phyloP scores from a whole-genome alignment of 2,329 filamentous ascomycete genomes.

The Rasamsonia emersonii region DNA sequence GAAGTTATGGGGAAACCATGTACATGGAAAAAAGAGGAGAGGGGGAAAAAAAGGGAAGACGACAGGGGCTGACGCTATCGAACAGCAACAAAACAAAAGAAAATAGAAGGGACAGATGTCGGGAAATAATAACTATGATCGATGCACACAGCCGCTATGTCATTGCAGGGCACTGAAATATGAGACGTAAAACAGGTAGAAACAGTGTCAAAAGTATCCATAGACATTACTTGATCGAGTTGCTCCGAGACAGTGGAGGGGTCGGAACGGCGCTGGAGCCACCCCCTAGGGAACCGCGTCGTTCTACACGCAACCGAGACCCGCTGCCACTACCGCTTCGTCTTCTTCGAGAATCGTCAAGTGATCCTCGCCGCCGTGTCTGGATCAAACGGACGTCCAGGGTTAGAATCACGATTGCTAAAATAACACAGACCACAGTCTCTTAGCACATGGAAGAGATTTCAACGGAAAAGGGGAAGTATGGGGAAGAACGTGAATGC shows the following conservation, averaged over 20 bases:
- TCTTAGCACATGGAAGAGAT: conserved; percentile 34
- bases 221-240: conserved; percentile 30
- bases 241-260: conserved; percentile 32
- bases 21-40: conserved; percentile 29
- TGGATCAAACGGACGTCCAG: conserved; percentile 37
- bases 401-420: conserved; percentile 41
- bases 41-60: conserved; percentile 14
- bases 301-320: conserved; percentile 29
- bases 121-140: conserved; percentile 20
- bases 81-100: conserved; percentile 6
- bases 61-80: conserved; percentile 7
- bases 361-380: conserved; percentile 37
- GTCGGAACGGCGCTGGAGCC: conserved; percentile 26
- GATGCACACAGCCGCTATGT: conserved; percentile 31
- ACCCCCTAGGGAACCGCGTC: conserved; percentile 29
- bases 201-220: conserved; percentile 8
- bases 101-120: conserved; percentile 1
- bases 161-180: conserved; percentile 19
- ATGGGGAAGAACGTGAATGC: conserved; percentile 14
- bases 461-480: conserved; percentile 11
- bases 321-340: conserved; percentile 34
- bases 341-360: conserved; percentile 32
- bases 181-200: conserved; percentile 11
- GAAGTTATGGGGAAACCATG: conserved; percentile 33
- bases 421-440: conserved; percentile 21